Percentiles rank a stretch among this genome's conserved stretches.
phyloP scores from a whole-genome alignment of 2,329 filamentous ascomycete species.

The Penicillium hordei region DNA sequence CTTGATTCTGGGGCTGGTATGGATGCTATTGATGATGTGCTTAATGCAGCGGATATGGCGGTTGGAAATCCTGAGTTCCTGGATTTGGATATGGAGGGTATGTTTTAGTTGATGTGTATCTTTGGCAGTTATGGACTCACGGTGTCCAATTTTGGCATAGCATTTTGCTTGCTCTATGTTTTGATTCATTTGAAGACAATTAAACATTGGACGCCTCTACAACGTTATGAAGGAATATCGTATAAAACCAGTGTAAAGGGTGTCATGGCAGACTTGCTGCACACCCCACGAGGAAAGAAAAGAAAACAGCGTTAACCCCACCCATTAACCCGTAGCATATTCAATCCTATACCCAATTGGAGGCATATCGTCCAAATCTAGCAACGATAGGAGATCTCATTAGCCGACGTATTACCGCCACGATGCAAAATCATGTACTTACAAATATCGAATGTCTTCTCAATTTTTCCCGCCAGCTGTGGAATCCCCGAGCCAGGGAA shows the following conservation, averaged over 20 bases:
- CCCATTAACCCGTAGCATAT: background rate
- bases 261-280: background rate
- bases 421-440: background rate
- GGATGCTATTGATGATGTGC: conserved; percentile 46
- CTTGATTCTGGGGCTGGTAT: conserved; percentile 30
- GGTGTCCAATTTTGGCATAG: background rate
- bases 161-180: background rate
- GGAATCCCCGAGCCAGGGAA: conserved; percentile 20
- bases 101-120: conserved; percentile 33
- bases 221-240: background rate
- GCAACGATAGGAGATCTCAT: too few relatives aligned
- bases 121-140: background rate
- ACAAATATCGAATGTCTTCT: conserved; percentile 14
- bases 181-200: background rate
- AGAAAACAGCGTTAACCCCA: background rate
- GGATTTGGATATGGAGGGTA: conserved; percentile 48
- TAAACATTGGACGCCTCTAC: background rate
- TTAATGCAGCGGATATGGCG: conserved; percentile 45
- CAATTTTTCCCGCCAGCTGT: conserved; percentile 10
- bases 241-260: background rate
- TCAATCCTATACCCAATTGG: background rate
- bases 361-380: background rate
- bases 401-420: background rate
- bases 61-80: conserved; percentile 47
- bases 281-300: background rate